These are phyloP conservation scores for Tolypocladium tundrense DNA, from an alignment of 2,329 filamentous ascomycete species.

Conservation along the genomic window DNA sequence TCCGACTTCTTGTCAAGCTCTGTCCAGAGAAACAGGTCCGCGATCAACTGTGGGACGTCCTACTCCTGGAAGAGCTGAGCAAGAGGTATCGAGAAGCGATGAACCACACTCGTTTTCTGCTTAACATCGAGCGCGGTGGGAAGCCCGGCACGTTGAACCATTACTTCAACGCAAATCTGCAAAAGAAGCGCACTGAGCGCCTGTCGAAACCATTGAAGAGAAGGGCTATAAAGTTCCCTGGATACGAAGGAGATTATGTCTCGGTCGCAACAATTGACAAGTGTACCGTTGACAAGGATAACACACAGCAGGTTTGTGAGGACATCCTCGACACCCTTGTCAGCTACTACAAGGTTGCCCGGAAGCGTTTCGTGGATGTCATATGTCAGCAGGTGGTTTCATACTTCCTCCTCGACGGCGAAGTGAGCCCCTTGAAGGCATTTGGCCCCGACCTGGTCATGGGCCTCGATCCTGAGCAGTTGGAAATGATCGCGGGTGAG, in stretches of 20 bases:
- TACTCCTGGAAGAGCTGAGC: slow-evolving; percentile 36
- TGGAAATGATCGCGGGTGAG: slow-evolving; percentile 50
- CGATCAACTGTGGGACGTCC: slow-evolving; percentile 24
- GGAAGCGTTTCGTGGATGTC: slow-evolving; percentile 52
- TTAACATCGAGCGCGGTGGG: slow-evolving; percentile 37
- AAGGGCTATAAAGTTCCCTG: background rate
- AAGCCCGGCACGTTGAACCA: slow-evolving; percentile 40
- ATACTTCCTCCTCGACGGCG: slow-evolving; percentile 39
- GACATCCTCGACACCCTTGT: slow-evolving; percentile 51
- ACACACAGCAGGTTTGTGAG: slow-evolving; percentile 26
- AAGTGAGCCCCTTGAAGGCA: slow-evolving; percentile 38
- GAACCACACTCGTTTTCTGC: slow-evolving; percentile 37
- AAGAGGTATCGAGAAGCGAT: slow-evolving; percentile 36
- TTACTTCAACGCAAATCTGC: slow-evolving; percentile 34
- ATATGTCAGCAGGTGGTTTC: slow-evolving; percentile 49
- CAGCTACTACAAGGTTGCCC: slow-evolving; percentile 52
- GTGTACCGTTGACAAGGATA: slow-evolving; percentile 10
- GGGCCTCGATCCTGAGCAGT: slow-evolving; percentile 32
- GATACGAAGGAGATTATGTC: too few relatives aligned
- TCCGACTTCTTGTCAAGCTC: slow-evolving; percentile 25
- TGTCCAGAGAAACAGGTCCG: slow-evolving; percentile 34
- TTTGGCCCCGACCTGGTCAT: slow-evolving; percentile 42
- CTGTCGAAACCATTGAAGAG: background rate
- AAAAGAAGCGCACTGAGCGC: slow-evolving; percentile 11
- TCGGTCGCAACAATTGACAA: too few relatives aligned